Conservation (phyloP, 1,284 basidiomycete genomes). For the Cystobasidium slooffiae region DNA sequence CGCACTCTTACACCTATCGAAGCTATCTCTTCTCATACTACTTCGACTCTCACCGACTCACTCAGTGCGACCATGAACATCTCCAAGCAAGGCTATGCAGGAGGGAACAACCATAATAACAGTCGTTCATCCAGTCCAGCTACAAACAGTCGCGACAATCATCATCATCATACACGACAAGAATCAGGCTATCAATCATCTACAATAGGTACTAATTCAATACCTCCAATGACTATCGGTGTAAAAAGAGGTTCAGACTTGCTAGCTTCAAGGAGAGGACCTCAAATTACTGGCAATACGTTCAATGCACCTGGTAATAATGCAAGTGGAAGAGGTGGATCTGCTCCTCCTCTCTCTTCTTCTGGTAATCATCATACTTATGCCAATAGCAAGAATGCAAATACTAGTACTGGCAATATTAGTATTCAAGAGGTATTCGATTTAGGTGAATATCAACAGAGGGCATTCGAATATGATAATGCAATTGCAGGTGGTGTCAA, state of each 20-base stretch:
- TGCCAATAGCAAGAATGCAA: neutral
- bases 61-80: neutral
- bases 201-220: conserved; percentile 27
- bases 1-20: neutral
- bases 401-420: neutral
- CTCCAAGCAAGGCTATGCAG: neutral
- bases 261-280: conserved; percentile 27
- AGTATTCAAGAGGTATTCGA: conserved; percentile 12
- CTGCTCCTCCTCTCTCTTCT: conserved; percentile 15
- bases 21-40: neutral
- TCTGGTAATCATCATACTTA: neutral
- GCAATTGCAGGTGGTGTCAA: neutral
- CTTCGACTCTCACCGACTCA: neutral
- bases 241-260: conserved; percentile 32
- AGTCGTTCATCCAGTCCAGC: neutral
- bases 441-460: neutral
- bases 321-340: conserved; percentile 3
- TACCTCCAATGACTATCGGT: conserved; percentile 37
- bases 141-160: neutral
- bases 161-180: conserved; percentile 4
- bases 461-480: neutral
- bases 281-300: conserved; percentile 17
- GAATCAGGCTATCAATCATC: conserved; percentile 19
- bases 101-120: too few species aligned
- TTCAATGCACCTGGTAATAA: neutral